A percentile compares a stretch with the other conserved stretches of the same genome.
Evolutionary conservation across 768 basidiomycete genomes (phyloP).

Genomic region (Boletus rubroflammeus): DNA sequence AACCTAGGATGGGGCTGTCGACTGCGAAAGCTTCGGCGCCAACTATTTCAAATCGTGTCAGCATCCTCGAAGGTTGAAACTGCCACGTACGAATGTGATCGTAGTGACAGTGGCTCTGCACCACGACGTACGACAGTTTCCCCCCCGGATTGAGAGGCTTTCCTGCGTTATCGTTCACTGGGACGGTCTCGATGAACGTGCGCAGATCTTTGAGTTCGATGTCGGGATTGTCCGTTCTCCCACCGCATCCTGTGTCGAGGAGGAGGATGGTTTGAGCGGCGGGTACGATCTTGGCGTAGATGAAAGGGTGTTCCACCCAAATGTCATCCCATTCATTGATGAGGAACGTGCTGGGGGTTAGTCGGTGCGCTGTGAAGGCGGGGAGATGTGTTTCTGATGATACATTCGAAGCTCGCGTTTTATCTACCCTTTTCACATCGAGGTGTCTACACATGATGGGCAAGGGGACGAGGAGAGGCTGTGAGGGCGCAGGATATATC

Average conservation of each 20-base stretch:
- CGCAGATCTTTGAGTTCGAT: constrained; percentile 42
- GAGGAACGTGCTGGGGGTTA: constrained; percentile 39
- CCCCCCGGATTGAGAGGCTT: constrained; percentile 43
- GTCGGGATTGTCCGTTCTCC: constrained; percentile 38
- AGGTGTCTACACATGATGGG: constrained; percentile 17
- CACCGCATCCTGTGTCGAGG: constrained; percentile 56
- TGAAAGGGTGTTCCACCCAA: constrained; percentile 51
- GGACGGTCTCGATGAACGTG: constrained; percentile 47
- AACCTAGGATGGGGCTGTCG: constrained; percentile 47
- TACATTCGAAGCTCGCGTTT: too few species aligned
- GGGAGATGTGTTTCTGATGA: constrained; percentile 1
- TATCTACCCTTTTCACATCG: neutral
- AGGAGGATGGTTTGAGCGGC: constrained; percentile 41
- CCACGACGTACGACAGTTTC: constrained; percentile 43
- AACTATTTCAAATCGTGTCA: constrained; percentile 30
- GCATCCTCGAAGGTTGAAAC: neutral
- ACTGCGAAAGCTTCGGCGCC: constrained; percentile 48
- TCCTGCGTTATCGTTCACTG: constrained; percentile 40
- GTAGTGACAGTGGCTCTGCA: constrained; percentile 53
- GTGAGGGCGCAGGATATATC: too few species aligned
- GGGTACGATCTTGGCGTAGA: constrained; percentile 47
- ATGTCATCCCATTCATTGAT: constrained; percentile 50
- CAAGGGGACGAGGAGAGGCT: neutral
- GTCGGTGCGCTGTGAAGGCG: constrained; percentile 36
- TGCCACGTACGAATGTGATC: constrained; percentile 51